Evolutionary conservation across 2,329 filamentous ascomycete genomes (phyloP).

Genomic region (Didymella segeticola): DNA sequence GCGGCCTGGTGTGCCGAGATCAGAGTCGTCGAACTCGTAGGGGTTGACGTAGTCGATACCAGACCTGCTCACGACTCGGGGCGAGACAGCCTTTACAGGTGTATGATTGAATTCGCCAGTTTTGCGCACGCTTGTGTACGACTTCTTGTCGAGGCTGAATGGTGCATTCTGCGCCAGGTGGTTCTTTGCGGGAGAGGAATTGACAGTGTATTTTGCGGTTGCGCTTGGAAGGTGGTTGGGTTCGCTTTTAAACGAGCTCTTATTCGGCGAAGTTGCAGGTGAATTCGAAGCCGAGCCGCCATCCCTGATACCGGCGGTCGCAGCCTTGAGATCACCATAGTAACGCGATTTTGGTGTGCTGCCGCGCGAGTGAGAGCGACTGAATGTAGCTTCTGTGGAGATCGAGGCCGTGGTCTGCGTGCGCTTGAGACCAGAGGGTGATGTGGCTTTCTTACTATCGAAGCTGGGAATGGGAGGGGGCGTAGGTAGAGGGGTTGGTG

Average conservation of each 20-base stretch:
- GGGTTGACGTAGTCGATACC: conserved; percentile 55
- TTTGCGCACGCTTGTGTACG: conserved; percentile 40
- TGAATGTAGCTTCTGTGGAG: conserved; percentile 40
- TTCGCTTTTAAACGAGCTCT: conserved; percentile 23
- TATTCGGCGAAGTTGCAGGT: conserved; percentile 32
- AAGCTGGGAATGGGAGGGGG: conserved; percentile 40
- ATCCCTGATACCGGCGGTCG: conserved; percentile 48
- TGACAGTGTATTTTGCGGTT: conserved; percentile 42
- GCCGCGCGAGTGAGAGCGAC: conserved; percentile 34
- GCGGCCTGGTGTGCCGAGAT: conserved; percentile 40
- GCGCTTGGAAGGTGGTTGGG: conserved; percentile 35
- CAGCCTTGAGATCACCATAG: conserved; percentile 57
- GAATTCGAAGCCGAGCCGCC: conserved; percentile 34
- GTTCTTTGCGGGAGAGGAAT: conserved; percentile 24
- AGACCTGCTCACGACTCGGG: conserved; percentile 55
- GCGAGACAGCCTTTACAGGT: conserved; percentile 43
- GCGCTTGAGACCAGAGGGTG: conserved; percentile 26
- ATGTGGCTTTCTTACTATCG: conserved; percentile 24
- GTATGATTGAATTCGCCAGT: conserved; percentile 42
- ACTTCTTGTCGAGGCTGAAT: conserved; percentile 43
- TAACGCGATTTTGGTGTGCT: conserved; percentile 52
- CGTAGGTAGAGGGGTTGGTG: conserved; percentile 48
- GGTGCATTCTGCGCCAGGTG: conserved; percentile 28
- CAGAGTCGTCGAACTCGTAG: conserved; percentile 40
- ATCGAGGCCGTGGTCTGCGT: conserved; percentile 36